Base-by-base conservation (phyloP, 306 rosid species). In the Sophora flavescens region DNA sequence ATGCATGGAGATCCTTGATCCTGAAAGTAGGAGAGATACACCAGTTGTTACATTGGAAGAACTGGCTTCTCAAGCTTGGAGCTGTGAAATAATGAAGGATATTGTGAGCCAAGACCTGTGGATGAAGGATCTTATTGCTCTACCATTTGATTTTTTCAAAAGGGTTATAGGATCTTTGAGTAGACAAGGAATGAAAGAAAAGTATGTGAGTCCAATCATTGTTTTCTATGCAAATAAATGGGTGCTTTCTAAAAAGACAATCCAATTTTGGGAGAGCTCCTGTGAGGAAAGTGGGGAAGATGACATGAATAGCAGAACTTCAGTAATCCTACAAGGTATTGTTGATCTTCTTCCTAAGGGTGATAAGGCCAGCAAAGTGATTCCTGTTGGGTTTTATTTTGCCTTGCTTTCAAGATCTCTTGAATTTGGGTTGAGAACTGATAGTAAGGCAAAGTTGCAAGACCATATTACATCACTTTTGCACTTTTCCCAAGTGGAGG, bases 1-100 rank as follows among this genome's bases (percentile, higher is more conserved):
- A 35, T 93, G 98, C 72, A 93, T 93, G 97, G 98, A 93, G 90
- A 86, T 91, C 8, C 93, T 93, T 48, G 97, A 93, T 71, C 93
- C 93, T 0, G 97, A 91, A 33, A 77, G 97, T 50, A 85, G 85
- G 56, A 68, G 87, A 36, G 93, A 91, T 81, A 86, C 78, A 6
- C 93, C 98, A 0, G 84, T 87, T 6, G 77, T 89, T 30, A 89
- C 96, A 17, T 18, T 93, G 82, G 91, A 89, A 66, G 83, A 84
- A 35, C 76, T 91, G 63, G 86, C 88, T 38, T 84, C 83, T 11
- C 85, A 75, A 68, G 78, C 76, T 70, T 90, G 93, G 96, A 89
- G 81, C 78, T 83, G 87, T 70, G 89, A 88, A 68, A 82, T 75
- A 9, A 81, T 82, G 80, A 85, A 85, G 81, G 88, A 89, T 66